phyloP scores from a whole-genome alignment of 306 rosid species.

The Astragalus membranaceus region DNA sequence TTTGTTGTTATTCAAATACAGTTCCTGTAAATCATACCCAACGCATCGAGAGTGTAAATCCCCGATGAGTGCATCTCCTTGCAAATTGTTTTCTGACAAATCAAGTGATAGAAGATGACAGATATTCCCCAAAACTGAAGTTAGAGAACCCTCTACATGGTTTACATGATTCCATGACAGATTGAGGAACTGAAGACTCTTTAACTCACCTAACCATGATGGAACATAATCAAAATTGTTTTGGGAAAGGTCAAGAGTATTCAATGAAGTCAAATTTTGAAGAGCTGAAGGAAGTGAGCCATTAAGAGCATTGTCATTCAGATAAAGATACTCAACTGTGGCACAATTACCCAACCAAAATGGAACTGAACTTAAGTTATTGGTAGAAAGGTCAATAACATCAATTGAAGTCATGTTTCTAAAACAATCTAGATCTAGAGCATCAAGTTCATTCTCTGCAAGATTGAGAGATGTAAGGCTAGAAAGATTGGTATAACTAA shows the following conservation, averaged over 20 bases:
- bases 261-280: slow-evolving; percentile 16
- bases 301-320: not conserved
- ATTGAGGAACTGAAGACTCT: not conserved
- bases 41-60: not conserved
- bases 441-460: not conserved
- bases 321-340: not conserved
- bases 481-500: not conserved
- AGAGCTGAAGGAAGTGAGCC: slow-evolving; percentile 1
- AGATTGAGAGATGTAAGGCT: not conserved
- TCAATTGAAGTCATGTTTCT: not conserved
- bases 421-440: not conserved
- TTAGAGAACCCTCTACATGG: not conserved
- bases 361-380: slow-evolving; percentile 13
- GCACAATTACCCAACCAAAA: slow-evolving; percentile 5
- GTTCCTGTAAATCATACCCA: not conserved
- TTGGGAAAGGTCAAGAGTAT: not conserved
- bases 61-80: not conserved
- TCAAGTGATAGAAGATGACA: not conserved
- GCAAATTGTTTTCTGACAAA: not conserved
- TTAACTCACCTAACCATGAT: slow-evolving; percentile 2
- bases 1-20: not conserved
- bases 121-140: not conserved
- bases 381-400: not conserved
- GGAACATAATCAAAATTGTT: slow-evolving; percentile 12
- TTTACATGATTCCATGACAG: not conserved